phyloP scores from a whole-genome alignment of 805 yeast genomes.

The Dipodascus albidus region DNA sequence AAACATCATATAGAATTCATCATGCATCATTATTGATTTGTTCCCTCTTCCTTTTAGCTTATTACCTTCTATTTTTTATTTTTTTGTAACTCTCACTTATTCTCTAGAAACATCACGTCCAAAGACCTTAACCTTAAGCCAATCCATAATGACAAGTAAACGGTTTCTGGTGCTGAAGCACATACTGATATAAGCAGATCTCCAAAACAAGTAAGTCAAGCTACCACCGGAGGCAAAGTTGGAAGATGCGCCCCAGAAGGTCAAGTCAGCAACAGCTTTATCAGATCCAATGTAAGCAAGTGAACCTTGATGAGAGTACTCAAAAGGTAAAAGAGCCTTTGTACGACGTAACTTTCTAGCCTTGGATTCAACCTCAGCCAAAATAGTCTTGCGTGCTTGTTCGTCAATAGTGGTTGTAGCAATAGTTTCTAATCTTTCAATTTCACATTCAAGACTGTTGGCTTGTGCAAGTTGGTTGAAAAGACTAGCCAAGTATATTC shows the following conservation, averaged over 20 bases:
- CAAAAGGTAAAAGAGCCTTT: constrained; percentile 40
- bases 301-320: constrained; percentile 83
- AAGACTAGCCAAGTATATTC: constrained; percentile 63
- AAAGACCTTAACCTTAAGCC: constrained; percentile 77
- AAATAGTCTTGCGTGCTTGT: constrained; percentile 27
- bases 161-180: constrained; percentile 82
- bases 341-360: constrained; percentile 27
- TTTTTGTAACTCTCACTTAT: constrained; percentile 24
- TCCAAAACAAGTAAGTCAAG: constrained; percentile 87
- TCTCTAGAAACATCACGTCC: constrained; percentile 94
- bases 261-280: constrained; percentile 86
- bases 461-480: constrained; percentile 42
- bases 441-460: constrained; percentile 25
- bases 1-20: too few relatives aligned
- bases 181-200: constrained; percentile 88
- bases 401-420: constrained; percentile 14
- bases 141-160: constrained; percentile 73
- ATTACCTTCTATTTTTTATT: too few relatives aligned
- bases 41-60: too few relatives aligned
- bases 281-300: constrained; percentile 88
- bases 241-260: constrained; percentile 52
- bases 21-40: too few relatives aligned
- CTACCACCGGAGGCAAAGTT: constrained; percentile 76
- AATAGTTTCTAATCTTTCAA: constrained; percentile 29
- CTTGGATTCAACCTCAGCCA: constrained; percentile 38